These are phyloP conservation scores for Fusarium vanettenii DNA, from an alignment of 2,329 filamentous ascomycete genomes.

Conservation along the genomic window DNA sequence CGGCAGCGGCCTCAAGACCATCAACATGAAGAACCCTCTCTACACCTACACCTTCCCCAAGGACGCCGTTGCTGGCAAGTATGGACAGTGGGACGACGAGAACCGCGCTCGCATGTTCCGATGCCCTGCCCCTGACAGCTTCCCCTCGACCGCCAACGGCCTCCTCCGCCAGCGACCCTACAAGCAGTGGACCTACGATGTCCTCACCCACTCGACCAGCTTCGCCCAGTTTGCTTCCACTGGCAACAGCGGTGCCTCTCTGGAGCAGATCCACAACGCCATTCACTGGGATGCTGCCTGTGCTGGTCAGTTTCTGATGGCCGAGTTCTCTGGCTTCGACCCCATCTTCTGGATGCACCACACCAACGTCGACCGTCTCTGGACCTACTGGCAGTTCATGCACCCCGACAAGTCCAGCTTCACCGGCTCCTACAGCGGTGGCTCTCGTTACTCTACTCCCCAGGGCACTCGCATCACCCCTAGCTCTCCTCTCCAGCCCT, in stretches of 20 bases:
- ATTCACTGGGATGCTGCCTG: constrained; percentile 56
- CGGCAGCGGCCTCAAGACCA: constrained; percentile 43
- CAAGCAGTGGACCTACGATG: constrained; percentile 56
- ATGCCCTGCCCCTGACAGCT: constrained; percentile 52
- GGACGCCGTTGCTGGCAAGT: constrained; percentile 51
- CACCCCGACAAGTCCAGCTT: constrained; percentile 51
- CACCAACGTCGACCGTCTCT: constrained; percentile 72
- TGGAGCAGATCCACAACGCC: constrained; percentile 57
- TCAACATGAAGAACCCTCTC: constrained; percentile 63
- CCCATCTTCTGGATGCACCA: constrained; percentile 62
- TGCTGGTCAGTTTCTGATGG: constrained; percentile 54
- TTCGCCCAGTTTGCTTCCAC: constrained; percentile 52
- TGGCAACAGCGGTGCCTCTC: constrained; percentile 50
- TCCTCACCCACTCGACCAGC: constrained; percentile 51
- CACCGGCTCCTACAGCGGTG: constrained; percentile 48
- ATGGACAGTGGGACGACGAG: constrained; percentile 48
- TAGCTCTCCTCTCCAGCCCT: constrained; percentile 62
- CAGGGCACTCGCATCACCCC: constrained; percentile 54
- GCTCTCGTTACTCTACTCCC: constrained; percentile 55
- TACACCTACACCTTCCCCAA: constrained; percentile 62
- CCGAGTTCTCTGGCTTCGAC: constrained; percentile 58
- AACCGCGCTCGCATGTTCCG: constrained; percentile 53
- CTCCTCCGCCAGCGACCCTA: constrained; percentile 49
- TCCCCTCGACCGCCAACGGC: constrained; percentile 53
- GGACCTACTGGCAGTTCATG: constrained; percentile 65